A percentile compares a stretch with the other conserved stretches of the same genome.
Evolutionary conservation across 257 asterid genomes (phyloP).

Genomic region (Solanum chilense): DNA sequence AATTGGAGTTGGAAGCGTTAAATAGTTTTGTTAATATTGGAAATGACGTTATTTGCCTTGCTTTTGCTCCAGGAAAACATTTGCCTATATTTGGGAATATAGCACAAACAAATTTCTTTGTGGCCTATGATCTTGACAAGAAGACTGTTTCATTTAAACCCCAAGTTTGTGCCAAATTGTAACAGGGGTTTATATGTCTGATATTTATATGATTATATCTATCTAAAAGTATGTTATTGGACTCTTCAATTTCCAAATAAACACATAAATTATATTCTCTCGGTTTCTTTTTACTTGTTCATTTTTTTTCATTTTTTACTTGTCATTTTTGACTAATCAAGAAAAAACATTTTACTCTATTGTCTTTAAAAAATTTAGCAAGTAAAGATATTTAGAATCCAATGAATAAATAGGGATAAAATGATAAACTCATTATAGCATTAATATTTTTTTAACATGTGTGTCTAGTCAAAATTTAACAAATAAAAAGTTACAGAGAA

Average conservation of each 20-base stretch:
- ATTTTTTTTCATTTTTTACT: too few relatives aligned
- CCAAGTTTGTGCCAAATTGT: neutral
- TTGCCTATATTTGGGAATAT: conserved; percentile 23
- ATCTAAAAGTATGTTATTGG: neutral
- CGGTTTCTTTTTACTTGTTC: too few relatives aligned
- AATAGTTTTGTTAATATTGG: conserved; percentile 22
- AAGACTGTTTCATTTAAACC: conserved; percentile 2
- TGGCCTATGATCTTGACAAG: conserved; percentile 6
- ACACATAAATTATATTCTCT: neutral
- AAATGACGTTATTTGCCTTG: conserved; percentile 19
- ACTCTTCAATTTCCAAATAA: neutral
- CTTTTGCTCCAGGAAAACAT: conserved; percentile 7
- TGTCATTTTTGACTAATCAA: too few relatives aligned
- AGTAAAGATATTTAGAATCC: too few relatives aligned
- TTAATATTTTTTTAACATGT: too few relatives aligned
- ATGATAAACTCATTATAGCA: too few relatives aligned
- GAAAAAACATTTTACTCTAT: too few relatives aligned
- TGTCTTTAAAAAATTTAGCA: too few relatives aligned
- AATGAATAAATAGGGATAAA: too few relatives aligned
- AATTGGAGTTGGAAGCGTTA: conserved; percentile 25
- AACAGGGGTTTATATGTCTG: neutral
- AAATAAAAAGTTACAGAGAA: too few relatives aligned
- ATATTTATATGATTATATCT: too few relatives aligned
- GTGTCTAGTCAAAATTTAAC: too few relatives aligned
- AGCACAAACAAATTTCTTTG: conserved; percentile 10